phyloP scores from a whole-genome alignment of 345 rosid genomes.

The Mangifera indica region DNA sequence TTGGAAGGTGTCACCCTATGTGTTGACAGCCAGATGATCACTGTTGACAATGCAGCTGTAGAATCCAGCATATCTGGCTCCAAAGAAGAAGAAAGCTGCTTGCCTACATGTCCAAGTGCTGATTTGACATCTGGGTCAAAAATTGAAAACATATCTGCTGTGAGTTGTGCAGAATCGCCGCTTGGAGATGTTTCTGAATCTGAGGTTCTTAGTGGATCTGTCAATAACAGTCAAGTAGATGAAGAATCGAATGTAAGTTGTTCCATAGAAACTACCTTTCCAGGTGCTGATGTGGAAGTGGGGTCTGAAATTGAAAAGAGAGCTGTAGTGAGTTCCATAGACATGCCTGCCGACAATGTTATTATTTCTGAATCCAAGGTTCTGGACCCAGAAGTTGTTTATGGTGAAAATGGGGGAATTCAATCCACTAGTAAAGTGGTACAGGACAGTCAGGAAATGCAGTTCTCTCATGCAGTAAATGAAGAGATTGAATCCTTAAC shows the following conservation, averaged over 20 bases:
- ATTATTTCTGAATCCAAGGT: slow-evolving; percentile 15
- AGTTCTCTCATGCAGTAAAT: too few species aligned
- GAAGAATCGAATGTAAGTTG: slow-evolving; percentile 3
- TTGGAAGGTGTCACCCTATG: slow-evolving; percentile 1
- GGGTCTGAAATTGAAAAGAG: slow-evolving; percentile 16
- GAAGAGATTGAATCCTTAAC: background rate
- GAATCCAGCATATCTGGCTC: slow-evolving; percentile 6
- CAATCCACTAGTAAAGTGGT: slow-evolving; percentile 4
- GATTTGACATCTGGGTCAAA: slow-evolving; percentile 20
- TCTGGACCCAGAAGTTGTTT: slow-evolving; percentile 2
- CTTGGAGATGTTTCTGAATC: slow-evolving; percentile 10
- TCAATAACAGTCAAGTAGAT: background rate
- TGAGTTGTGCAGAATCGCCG: slow-evolving; percentile 10
- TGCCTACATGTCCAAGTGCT: slow-evolving; percentile 13
- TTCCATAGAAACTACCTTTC: too few species aligned
- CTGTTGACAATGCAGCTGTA: slow-evolving; percentile 10
- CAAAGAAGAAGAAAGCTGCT: slow-evolving; percentile 18
- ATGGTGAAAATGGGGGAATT: slow-evolving; percentile 16
- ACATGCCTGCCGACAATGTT: background rate
- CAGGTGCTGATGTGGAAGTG: slow-evolving; percentile 19
- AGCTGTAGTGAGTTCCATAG: slow-evolving; percentile 9
- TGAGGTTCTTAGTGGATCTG: background rate
- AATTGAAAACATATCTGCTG: slow-evolving; percentile 17
- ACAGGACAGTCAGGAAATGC: too few species aligned
- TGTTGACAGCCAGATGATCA: background rate